Evolutionary conservation across 2,329 filamentous ascomycete species (phyloP).

Genomic region (Helotiales sp.): DNA sequence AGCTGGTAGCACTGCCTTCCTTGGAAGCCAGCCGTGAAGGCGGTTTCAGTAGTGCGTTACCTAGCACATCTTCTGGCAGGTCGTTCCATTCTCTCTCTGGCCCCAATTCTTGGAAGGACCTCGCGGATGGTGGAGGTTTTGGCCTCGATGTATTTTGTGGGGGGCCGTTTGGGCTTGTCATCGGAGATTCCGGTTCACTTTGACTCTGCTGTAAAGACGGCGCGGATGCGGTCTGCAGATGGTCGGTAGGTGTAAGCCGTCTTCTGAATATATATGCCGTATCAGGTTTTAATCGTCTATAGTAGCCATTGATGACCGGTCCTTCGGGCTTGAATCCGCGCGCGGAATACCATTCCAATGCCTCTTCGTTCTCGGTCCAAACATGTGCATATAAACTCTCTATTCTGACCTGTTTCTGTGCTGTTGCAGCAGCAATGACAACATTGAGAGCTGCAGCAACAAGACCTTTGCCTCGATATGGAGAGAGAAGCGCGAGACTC

Average conservation of each 20-base stretch:
- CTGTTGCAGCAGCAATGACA: conserved; percentile 35
- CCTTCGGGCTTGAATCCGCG: conserved; percentile 55
- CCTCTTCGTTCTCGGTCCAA: conserved; percentile 66
- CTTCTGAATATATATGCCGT: conserved; percentile 61
- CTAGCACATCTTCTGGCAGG: conserved; percentile 56
- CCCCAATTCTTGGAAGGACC: conserved; percentile 58
- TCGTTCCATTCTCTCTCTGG: conserved; percentile 67
- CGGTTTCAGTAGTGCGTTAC: conserved; percentile 32
- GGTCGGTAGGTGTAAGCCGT: conserved; percentile 33
- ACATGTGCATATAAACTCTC: conserved; percentile 62
- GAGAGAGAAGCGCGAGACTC: conserved; percentile 61
- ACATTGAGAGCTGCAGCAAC: conserved; percentile 53
- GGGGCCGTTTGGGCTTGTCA: conserved; percentile 45
- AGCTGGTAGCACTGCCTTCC: conserved; percentile 43
- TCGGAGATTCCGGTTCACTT: conserved; percentile 26
- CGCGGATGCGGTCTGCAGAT: conserved; percentile 14
- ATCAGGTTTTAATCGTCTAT: conserved; percentile 60
- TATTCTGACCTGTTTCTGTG: conserved; percentile 35
- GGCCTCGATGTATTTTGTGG: conserved; percentile 4
- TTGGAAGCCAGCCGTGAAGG: conserved; percentile 27
- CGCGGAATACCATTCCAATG: conserved; percentile 59
- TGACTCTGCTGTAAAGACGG: conserved; percentile 29
- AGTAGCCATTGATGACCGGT: conserved; percentile 54
- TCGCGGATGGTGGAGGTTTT: conserved; percentile 6
- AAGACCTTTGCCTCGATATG: conserved; percentile 61